Evolutionary conservation across 2,329 filamentous ascomycete species (phyloP).

Genomic region (Cylindrodendrum hubeiense): DNA sequence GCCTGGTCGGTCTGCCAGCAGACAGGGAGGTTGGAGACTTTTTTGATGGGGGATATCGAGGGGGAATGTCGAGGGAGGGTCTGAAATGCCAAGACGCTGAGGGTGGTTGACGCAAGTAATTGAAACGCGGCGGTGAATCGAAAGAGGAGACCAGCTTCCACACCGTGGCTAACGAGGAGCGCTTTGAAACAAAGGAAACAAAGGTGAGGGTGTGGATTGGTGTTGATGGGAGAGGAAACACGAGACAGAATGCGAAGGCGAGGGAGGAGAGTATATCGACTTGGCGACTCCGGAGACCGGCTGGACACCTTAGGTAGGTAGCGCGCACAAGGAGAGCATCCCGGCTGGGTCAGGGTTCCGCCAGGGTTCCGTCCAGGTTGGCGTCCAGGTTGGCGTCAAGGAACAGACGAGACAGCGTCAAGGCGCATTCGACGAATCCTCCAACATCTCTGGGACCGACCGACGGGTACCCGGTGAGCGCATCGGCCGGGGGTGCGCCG

Average conservation of each 20-base stretch:
- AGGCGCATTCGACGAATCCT: not conserved
- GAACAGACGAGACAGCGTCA: not conserved
- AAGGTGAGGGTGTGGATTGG: not conserved
- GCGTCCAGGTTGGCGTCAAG: not conserved
- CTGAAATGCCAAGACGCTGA: not conserved
- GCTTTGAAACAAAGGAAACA: slow-evolving; percentile 11
- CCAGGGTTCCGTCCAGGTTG: too few relatives aligned
- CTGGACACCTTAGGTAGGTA: not conserved
- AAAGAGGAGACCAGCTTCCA: not conserved
- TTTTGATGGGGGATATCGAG: not conserved
- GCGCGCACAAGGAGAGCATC: not conserved
- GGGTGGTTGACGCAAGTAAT: not conserved
- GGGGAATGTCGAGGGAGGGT: not conserved
- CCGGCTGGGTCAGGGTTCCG: not conserved
- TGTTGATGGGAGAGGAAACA: slow-evolving; percentile 4
- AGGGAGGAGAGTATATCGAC: not conserved
- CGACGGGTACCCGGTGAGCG: too few relatives aligned
- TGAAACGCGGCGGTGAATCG: not conserved
- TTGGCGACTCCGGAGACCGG: not conserved
- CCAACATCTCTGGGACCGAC: too few relatives aligned
- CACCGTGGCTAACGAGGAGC: not conserved
- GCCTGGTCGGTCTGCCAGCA: slow-evolving; percentile 16
- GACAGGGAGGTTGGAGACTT: slow-evolving; percentile 5
- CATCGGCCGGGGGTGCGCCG: too few relatives aligned
- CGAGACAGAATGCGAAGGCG: not conserved